phyloP scores from a whole-genome alignment of 2,329 filamentous ascomycete genomes.

The Colletotrichum gigasporum region DNA sequence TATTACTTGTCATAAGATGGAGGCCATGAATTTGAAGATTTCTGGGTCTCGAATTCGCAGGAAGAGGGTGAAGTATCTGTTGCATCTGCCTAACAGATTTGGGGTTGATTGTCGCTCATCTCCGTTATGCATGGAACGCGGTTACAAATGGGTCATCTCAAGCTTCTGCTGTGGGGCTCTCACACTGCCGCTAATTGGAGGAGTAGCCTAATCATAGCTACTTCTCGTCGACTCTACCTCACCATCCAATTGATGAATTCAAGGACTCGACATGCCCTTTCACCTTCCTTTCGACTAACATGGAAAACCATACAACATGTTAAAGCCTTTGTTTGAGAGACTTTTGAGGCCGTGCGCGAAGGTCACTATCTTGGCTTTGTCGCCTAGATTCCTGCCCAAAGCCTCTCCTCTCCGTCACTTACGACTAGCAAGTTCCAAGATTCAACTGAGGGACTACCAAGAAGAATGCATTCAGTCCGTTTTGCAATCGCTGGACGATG shows the following conservation, averaged over 20 bases:
- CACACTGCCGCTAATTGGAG: not conserved
- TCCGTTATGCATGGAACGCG: not conserved
- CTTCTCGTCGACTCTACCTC: not conserved
- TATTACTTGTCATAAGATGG: not conserved
- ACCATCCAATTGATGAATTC: not conserved
- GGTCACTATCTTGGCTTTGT: not conserved
- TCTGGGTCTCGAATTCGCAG: not conserved
- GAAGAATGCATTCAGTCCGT: constrained; percentile 91
- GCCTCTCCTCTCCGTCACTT: not conserved
- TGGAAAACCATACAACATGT: constrained; percentile 2
- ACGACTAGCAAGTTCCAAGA: constrained; percentile 19
- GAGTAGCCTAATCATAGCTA: not conserved
- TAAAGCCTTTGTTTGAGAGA: not conserved
- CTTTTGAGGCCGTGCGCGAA: not conserved
- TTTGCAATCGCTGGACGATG: constrained; percentile 71
- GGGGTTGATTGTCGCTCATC: not conserved
- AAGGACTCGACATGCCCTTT: not conserved
- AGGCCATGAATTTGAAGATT: constrained; percentile 12
- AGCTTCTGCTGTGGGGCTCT: not conserved
- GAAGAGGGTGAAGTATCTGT: not conserved
- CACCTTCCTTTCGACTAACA: not conserved
- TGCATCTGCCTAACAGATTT: not conserved
- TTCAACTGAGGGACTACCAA: constrained; percentile 84
- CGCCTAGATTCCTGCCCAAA: not conserved
- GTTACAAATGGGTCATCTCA: not conserved